phyloP scores from a whole-genome alignment of 352 stramenopile genomes.

The Pythium brachiatum region DNA sequence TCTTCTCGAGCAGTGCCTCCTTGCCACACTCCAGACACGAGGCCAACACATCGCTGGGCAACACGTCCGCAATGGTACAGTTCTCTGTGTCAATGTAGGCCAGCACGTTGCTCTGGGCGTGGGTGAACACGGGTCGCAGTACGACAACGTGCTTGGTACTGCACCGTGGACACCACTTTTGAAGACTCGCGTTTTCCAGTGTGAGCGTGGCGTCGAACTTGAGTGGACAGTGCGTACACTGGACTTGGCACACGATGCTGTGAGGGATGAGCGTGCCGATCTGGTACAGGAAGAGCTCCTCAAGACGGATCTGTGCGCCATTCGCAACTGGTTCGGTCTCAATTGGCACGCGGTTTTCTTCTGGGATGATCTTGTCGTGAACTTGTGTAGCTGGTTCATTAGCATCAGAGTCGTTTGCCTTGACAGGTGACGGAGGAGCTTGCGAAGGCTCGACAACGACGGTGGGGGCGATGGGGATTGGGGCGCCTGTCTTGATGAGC shows the following conservation, averaged over 20 bases:
- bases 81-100: constrained; percentile 75
- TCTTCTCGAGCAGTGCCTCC: constrained; percentile 58
- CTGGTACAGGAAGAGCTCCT: constrained; percentile 74
- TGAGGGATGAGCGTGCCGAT: constrained; percentile 75
- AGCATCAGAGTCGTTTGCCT: constrained; percentile 11
- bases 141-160: constrained; percentile 67
- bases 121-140: constrained; percentile 66
- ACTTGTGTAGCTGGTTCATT: constrained; percentile 20
- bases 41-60: constrained; percentile 68
- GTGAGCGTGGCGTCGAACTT: constrained; percentile 61
- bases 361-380: constrained; percentile 53
- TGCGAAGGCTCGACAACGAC: background rate
- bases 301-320: constrained; percentile 54
- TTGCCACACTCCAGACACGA: constrained; percentile 64
- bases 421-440: background rate
- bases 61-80: constrained; percentile 64
- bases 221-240: constrained; percentile 71
- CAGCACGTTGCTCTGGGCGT: constrained; percentile 57
- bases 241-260: constrained; percentile 56
- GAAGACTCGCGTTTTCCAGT: constrained; percentile 40
- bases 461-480: constrained; percentile 12
- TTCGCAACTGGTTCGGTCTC: constrained; percentile 51
- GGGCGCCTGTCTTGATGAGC: constrained; percentile 35
- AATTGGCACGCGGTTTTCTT: constrained; percentile 41
- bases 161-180: constrained; percentile 82